phyloP scores from a whole-genome alignment of 768 basidiomycete genomes.

The Boletus subparvulus region DNA sequence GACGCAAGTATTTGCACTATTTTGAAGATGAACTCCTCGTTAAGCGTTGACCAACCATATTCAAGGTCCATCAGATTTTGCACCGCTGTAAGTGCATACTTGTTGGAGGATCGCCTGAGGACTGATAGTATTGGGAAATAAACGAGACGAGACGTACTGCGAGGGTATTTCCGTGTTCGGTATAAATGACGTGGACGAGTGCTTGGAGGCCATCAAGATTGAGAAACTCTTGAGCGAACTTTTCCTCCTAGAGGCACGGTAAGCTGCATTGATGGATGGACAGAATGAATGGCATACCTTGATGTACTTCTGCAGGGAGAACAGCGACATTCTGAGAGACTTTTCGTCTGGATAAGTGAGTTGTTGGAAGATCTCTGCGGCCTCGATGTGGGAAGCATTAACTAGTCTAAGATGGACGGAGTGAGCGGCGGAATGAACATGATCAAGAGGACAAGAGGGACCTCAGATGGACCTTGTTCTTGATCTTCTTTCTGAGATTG shows the following conservation, averaged over 20 bases:
- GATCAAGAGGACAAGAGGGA: conserved; percentile 34
- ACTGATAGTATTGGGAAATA: neutral
- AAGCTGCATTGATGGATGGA: neutral
- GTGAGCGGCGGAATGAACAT: neutral
- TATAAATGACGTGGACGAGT: conserved; percentile 67
- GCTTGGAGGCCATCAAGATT: conserved; percentile 67
- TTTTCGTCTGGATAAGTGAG: conserved; percentile 59
- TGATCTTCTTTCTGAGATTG: conserved; percentile 81
- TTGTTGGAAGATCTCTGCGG: conserved; percentile 71
- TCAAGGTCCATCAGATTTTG: conserved; percentile 88
- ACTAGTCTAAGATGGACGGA: conserved; percentile 55
- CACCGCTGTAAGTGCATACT: conserved; percentile 86
- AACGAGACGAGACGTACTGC: conserved; percentile 51
- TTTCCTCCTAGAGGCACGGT: conserved; percentile 62
- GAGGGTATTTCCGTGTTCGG: conserved; percentile 76
- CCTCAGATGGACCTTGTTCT: conserved; percentile 75
- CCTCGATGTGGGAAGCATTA: conserved; percentile 77
- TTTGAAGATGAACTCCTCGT: conserved; percentile 68
- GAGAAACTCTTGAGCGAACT: conserved; percentile 79
- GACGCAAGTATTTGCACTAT: conserved; percentile 80
- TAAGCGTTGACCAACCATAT: conserved; percentile 77
- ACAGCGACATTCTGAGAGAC: conserved; percentile 65
- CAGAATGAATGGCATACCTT: conserved; percentile 45
- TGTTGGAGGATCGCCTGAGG: conserved; percentile 11
- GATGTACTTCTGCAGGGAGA: conserved; percentile 78